A percentile compares a stretch with the other conserved stretches of the same genome.
Conservation (phyloP, 768 basidiomycete species). For the Lyophyllum shimeji region DNA sequence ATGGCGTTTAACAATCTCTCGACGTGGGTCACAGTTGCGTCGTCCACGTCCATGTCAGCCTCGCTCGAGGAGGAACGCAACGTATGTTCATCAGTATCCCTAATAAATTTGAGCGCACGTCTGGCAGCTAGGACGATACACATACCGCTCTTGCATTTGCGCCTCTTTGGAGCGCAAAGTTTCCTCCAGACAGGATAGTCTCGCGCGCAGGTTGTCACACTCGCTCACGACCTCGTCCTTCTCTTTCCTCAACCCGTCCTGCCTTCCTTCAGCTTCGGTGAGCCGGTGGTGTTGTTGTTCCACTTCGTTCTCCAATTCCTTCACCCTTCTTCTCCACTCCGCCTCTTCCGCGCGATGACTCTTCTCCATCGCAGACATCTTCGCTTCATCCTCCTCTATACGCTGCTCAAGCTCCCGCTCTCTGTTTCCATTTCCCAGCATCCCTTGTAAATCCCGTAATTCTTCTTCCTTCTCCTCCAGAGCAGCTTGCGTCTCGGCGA, state of each 20-base stretch:
- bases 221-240: conserved; percentile 50
- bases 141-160: conserved; percentile 9
- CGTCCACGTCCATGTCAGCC: conserved; percentile 16
- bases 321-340: conserved; percentile 40
- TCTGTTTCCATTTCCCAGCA: conserved; percentile 42
- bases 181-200: conserved; percentile 27
- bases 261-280: conserved; percentile 39
- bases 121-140: neutral
- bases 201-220: conserved; percentile 34
- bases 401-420: conserved; percentile 64
- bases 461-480: conserved; percentile 65
- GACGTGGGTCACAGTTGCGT: conserved; percentile 39
- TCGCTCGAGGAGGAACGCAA: neutral
- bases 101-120: neutral
- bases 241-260: conserved; percentile 49
- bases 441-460: conserved; percentile 41
- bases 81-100: neutral
- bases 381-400: conserved; percentile 73
- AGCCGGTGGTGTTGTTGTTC: conserved; percentile 36
- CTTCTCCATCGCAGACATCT: conserved; percentile 56
- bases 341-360: conserved; percentile 42
- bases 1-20: conserved; percentile 61
- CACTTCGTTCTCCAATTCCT: conserved; percentile 13
- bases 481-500: conserved; percentile 40
- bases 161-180: conserved; percentile 10